Conservation (phyloP, 768 basidiomycete genomes). For the Termitomyces sp. region DNA sequence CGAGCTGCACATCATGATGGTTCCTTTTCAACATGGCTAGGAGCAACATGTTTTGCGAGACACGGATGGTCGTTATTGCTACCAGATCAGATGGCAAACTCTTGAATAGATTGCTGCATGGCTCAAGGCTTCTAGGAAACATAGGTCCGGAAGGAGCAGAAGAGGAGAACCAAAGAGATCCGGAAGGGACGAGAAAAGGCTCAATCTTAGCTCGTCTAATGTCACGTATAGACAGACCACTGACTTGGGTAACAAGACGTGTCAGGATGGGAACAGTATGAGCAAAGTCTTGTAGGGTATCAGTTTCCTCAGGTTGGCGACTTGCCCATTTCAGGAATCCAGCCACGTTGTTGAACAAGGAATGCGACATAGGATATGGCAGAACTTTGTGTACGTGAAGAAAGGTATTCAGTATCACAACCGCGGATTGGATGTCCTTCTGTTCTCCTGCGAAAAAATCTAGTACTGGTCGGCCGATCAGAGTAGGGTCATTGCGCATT, state of each 20-base stretch:
- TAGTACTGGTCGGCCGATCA: conserved; percentile 59
- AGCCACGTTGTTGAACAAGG: conserved; percentile 64
- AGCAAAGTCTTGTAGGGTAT: conserved; percentile 49
- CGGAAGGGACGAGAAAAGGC: conserved; percentile 60
- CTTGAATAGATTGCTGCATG: conserved; percentile 31
- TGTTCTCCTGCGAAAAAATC: conserved; percentile 53
- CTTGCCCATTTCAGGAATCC: conserved; percentile 59
- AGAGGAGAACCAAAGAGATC: conserved; percentile 62
- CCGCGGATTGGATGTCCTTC: conserved; percentile 40
- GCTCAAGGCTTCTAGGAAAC: conserved; percentile 48
- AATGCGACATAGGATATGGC: conserved; percentile 62
- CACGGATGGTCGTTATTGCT: conserved; percentile 57
- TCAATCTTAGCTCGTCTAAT: conserved; percentile 72
- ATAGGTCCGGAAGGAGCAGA: conserved; percentile 51
- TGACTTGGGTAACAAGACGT: conserved; percentile 57
- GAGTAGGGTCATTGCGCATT: conserved; percentile 70
- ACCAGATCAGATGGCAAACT: conserved; percentile 38
- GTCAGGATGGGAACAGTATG: conserved; percentile 54
- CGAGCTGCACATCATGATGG: conserved; percentile 60
- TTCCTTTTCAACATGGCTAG: conserved; percentile 58
- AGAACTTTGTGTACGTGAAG: conserved; percentile 51
- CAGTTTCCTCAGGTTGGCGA: conserved; percentile 34
- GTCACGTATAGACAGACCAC: conserved; percentile 66
- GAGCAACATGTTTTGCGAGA: conserved; percentile 69
- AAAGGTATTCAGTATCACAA: conserved; percentile 49